Evolutionary conservation across 2,329 filamentous ascomycete genomes (phyloP).

Genomic region (Fusarium fracticaudum): DNA sequence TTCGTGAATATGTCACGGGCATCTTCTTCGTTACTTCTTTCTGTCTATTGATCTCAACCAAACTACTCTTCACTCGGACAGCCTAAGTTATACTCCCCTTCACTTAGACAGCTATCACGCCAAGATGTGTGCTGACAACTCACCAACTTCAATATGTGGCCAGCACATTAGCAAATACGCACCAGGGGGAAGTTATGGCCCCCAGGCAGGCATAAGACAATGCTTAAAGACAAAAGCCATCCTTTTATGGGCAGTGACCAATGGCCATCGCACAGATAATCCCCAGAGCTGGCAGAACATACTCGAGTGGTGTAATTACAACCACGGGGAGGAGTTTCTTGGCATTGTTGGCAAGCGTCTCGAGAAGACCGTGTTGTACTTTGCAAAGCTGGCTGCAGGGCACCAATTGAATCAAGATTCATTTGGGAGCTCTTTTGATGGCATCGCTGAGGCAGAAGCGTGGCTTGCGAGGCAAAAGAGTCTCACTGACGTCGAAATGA

Average conservation of each 20-base stretch:
- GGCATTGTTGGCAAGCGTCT: no score
- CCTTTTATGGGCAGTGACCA: neutral
- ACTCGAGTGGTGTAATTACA: neutral
- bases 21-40: neutral
- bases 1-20: rapidly evolving
- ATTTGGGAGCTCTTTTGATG: no score
- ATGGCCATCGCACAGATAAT: rapidly evolving
- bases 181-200: neutral
- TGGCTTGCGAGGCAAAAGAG: no score
- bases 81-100: rapidly evolving
- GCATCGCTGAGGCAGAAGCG: no score
- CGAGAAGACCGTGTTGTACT: no score
- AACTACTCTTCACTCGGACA: no score
- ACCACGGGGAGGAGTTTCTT: neutral
- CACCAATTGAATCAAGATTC: no score
- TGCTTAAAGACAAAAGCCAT: neutral
- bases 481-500: no score
- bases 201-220: neutral
- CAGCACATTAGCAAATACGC: neutral
- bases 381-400: no score
- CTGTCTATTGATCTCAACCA: neutral
- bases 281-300: neutral
- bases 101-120: neutral
- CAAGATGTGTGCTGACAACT: neutral
- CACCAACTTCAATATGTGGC: neutral